Base-by-base conservation (phyloP, 169 alveolate genomes). In the Eimeria maxima region DNA sequence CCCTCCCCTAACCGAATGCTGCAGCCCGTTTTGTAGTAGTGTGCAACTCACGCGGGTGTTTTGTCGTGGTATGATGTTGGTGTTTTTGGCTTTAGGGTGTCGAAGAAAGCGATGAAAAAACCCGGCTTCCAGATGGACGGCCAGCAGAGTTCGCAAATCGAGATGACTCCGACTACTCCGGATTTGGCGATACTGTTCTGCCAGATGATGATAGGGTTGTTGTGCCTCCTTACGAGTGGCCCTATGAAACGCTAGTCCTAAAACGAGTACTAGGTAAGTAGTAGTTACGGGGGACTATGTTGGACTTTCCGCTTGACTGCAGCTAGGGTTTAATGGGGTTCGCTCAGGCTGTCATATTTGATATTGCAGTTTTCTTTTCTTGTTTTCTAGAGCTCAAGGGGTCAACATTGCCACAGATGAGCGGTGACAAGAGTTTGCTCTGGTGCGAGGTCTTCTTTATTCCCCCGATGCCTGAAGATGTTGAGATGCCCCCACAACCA, bases 391-490 rank as follows among this genome's bases (percentile, higher is more conserved):
- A 95, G 44, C 84, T 96, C 50, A 96, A 95, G 65, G 96, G 95
- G 88, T 94, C 96, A 45, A 88, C 96, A 89, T 42, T 91, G 87
- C 95, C 96, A 5, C 95, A 90, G 80, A 45, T 91, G 60, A 76
- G 96, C 47, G 92, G 69, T 27, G 89, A 94, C 38, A 94, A 76
- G 74, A 94, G 95, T 67, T 57, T 89, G 10, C 65, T 95, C 22
- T 96, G 96, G 94, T 97, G 96, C 69, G 97, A 97, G 60, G 93
- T 96, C 87, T 97, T 94, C 90, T 97, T 96, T 80, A 95, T 97
- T 63, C 98, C 98, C 1, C 97, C 97, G 65, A 78, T 97, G 84
- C 97, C 97, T n/a, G 95, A 95, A 50, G 97, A 97, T 88, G 97
- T 97, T 27, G 96, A 96, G 18, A n/a, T 97, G 74, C 97, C 97